Conservation (phyloP, 495 filamentous ascomycete genomes). For the Xylaria cubensis region DNA sequence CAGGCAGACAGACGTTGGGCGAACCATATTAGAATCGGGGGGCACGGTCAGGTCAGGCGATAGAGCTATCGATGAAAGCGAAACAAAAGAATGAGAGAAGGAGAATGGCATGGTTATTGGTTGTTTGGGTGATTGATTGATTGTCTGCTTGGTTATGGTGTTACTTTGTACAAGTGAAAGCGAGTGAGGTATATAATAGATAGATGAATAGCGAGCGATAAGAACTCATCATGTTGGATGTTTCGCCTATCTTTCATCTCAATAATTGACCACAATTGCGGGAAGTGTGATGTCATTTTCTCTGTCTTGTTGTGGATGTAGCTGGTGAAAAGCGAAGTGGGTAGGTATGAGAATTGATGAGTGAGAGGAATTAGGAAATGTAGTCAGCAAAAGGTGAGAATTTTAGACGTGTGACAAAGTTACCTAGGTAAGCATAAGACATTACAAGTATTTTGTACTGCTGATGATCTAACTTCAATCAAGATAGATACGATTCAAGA, state of each 20-base stretch:
- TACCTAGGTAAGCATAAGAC: no score
- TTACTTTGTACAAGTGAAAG: not conserved
- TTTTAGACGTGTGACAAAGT: not conserved
- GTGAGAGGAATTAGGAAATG: not conserved
- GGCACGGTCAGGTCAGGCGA: not conserved
- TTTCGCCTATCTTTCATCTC: not conserved
- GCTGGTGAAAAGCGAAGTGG: not conserved
- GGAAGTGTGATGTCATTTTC: not conserved
- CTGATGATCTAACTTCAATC: not conserved
- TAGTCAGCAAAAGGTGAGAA: not conserved
- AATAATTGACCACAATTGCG: not conserved
- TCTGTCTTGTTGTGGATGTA: not conserved
- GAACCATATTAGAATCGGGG: not conserved
- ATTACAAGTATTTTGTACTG: no score
- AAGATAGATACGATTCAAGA: not conserved
- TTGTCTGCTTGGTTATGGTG: not conserved
- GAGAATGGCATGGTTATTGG: not conserved
- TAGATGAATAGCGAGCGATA: not conserved
- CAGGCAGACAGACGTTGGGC: not conserved
- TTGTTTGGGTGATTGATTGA: not conserved
- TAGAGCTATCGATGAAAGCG: not conserved
- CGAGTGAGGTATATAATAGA: conserved; percentile 7
- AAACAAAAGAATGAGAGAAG: not conserved
- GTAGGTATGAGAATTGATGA: not conserved
- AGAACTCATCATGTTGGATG: not conserved